These are phyloP conservation scores for Porpolomopsis calyptriformis DNA, from an alignment of 768 basidiomycete species.

Conservation along the genomic window DNA sequence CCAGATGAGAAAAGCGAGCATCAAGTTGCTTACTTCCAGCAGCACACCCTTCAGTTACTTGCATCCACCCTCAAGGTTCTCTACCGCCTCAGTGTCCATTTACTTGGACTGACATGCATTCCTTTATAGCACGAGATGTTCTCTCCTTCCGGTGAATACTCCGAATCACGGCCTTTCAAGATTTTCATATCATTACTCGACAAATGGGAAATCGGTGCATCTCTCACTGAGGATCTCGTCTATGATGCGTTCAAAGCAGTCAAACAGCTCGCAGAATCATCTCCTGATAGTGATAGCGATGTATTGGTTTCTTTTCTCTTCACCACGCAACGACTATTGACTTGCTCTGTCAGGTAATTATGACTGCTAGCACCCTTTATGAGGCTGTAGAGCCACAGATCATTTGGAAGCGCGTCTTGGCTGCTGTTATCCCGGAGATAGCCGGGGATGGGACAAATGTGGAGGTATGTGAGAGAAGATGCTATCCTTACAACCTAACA, in stretches of 20 bases:
- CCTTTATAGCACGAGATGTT: conserved; percentile 61
- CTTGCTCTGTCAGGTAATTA: conserved; percentile 40
- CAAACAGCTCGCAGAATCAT: conserved; percentile 40
- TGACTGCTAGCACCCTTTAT: conserved; percentile 82
- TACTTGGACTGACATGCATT: neutral
- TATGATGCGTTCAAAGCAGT: conserved; percentile 74
- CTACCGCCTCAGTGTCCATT: conserved; percentile 1
- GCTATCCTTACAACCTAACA: conserved; percentile 1
- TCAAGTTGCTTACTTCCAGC: conserved; percentile 61
- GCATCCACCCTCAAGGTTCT: conserved; percentile 57
- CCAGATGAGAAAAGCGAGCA: conserved; percentile 65
- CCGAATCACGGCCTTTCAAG: conserved; percentile 83
- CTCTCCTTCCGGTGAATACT: conserved; percentile 57
- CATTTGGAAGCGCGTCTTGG: conserved; percentile 72
- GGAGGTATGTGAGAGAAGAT: conserved; percentile 34
- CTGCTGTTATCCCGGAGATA: conserved; percentile 45
- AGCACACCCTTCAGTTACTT: conserved; percentile 65
- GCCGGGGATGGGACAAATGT: conserved; percentile 27
- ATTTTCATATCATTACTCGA: conserved; percentile 91
- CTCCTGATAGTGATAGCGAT: conserved; percentile 48
- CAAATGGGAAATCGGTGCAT: conserved; percentile 91
- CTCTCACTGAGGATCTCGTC: conserved; percentile 66
- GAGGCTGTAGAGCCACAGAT: conserved; percentile 87
- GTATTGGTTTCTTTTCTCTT: conserved; percentile 23
- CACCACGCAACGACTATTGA: neutral